Conservation (phyloP, 305 asterid genomes). For the Andrographis paniculata region DNA sequence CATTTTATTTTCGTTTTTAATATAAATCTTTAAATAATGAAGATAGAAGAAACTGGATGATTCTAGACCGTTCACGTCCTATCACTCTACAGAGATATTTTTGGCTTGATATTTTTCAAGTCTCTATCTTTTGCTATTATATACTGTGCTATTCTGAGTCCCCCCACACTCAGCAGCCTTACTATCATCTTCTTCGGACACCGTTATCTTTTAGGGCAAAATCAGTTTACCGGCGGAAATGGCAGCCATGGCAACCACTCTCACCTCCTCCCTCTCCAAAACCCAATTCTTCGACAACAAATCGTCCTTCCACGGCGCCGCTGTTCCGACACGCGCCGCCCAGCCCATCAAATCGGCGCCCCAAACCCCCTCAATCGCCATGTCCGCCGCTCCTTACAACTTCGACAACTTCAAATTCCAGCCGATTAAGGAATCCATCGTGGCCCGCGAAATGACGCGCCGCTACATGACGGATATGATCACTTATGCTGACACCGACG, state of each 20-base stretch:
- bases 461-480: slow-evolving; percentile 92
- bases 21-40: too few species aligned
- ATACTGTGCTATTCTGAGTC: slow-evolving; percentile 4
- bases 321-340: slow-evolving; percentile 37
- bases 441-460: slow-evolving; percentile 80
- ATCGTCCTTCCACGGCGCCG: slow-evolving; percentile 50
- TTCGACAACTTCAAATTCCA: slow-evolving; percentile 49
- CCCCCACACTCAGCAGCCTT: not conserved
- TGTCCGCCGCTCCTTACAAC: slow-evolving; percentile 38
- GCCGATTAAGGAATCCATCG: slow-evolving; percentile 77
- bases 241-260: slow-evolving; percentile 56
- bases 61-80: slow-evolving; percentile 44
- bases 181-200: too few species aligned
- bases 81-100: slow-evolving; percentile 35
- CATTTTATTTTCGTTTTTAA: slow-evolving; percentile 9
- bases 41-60: not conserved
- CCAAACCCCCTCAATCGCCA: slow-evolving; percentile 27
- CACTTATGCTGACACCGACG: slow-evolving; percentile 88
- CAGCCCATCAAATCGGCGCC: slow-evolving; percentile 33
- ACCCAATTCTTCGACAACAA: slow-evolving; percentile 45
- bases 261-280: slow-evolving; percentile 43
- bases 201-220: too few species aligned
- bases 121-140: slow-evolving; percentile 5
- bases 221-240: slow-evolving; percentile 10
- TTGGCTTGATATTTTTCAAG: slow-evolving; percentile 12